phyloP scores from a whole-genome alignment of 1,284 basidiomycete species.

The Calocybe gambosa region DNA sequence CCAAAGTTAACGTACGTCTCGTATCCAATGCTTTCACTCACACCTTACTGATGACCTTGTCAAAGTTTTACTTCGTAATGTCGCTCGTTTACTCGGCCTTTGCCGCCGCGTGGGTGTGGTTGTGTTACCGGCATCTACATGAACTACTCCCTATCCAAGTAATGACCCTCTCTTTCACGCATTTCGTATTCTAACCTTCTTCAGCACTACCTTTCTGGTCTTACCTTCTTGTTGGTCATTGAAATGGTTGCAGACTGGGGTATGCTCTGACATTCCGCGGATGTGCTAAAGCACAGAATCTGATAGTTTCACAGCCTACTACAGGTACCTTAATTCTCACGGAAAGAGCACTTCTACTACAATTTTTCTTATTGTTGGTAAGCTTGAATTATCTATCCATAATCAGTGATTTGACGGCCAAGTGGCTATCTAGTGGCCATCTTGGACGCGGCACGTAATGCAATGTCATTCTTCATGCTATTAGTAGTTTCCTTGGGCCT shows the following conservation, averaged over 20 bases:
- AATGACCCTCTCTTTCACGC: background rate
- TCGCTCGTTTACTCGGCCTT: slow-evolving; percentile 72
- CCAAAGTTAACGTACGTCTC: slow-evolving; percentile 84
- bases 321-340: slow-evolving; percentile 87
- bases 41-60: slow-evolving; percentile 1
- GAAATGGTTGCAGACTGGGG: slow-evolving; percentile 93
- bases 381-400: slow-evolving; percentile 19
- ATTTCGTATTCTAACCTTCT: background rate
- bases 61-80: slow-evolving; percentile 84
- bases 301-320: slow-evolving; percentile 51
- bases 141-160: slow-evolving; percentile 87
- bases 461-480: slow-evolving; percentile 92
- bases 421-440: slow-evolving; percentile 58
- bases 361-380: slow-evolving; percentile 81
- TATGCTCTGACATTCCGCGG: slow-evolving; percentile 23
- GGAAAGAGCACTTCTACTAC: slow-evolving; percentile 71
- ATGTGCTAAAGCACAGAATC: slow-evolving; percentile 2
- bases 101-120: slow-evolving; percentile 74
- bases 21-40: background rate
- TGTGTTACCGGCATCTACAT: slow-evolving; percentile 77
- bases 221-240: slow-evolving; percentile 83
- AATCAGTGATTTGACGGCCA: background rate
- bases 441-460: slow-evolving; percentile 90
- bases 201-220: slow-evolving; percentile 91
- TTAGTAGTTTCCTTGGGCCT: slow-evolving; percentile 87